These are phyloP conservation scores for Amyloporia xantha DNA, from an alignment of 768 basidiomycete genomes.

Conservation along the genomic window DNA sequence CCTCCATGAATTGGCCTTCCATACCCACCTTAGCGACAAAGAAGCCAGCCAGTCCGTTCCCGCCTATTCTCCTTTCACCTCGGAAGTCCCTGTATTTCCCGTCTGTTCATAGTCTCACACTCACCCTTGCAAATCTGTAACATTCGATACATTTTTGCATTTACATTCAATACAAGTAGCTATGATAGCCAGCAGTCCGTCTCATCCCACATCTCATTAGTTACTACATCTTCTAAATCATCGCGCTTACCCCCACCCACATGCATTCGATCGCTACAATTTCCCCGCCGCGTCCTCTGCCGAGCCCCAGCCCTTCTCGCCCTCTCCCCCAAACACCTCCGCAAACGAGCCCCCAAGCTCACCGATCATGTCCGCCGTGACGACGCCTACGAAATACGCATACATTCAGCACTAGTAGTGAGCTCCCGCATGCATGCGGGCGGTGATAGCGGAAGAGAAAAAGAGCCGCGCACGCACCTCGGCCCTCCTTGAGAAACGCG, in stretches of 20 bases:
- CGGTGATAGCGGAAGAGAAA: too few relatives aligned
- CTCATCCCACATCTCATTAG: too few relatives aligned
- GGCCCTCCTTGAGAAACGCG: constrained; percentile 70
- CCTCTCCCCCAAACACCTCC: constrained; percentile 20
- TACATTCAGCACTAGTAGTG: constrained; percentile 3
- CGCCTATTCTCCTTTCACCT: too few relatives aligned
- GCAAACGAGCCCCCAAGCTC: constrained; percentile 24
- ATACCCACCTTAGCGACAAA: too few relatives aligned
- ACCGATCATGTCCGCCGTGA: constrained; percentile 24
- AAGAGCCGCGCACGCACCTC: constrained; percentile 35
- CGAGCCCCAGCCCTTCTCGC: constrained; percentile 23
- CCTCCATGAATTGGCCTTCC: too few relatives aligned
- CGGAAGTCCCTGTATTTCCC: too few relatives aligned
- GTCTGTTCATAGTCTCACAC: too few relatives aligned
- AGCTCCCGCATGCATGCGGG: neutral
- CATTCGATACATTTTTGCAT: too few relatives aligned
- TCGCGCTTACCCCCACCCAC: neutral
- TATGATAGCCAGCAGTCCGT: too few relatives aligned
- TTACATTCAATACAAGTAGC: too few relatives aligned
- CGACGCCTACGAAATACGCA: constrained; percentile 15
- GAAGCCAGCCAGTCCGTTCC: too few relatives aligned
- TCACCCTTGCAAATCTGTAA: too few relatives aligned
- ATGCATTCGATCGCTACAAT: neutral
- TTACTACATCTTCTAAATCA: neutral
- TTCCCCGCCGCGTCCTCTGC: constrained; percentile 1